Conservation (phyloP, 2,329 filamentous ascomycete genomes). For the Colletotrichum sp. region DNA sequence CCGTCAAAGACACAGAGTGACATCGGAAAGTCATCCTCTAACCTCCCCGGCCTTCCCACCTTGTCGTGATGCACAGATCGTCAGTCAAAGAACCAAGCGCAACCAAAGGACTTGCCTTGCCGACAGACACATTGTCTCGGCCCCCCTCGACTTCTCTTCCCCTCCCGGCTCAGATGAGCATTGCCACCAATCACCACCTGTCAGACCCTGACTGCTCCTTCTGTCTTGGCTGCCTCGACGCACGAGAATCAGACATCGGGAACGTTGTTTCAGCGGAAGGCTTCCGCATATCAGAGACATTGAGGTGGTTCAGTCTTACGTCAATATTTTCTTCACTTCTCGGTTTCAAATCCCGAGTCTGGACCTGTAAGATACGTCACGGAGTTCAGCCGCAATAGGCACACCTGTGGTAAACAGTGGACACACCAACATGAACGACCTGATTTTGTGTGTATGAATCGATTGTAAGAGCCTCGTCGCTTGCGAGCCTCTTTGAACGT, state of each 20-base stretch:
- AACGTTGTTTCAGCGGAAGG: neutral
- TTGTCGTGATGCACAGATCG: neutral
- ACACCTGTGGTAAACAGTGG: neutral
- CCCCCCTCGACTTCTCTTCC: neutral
- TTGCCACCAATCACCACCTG: neutral
- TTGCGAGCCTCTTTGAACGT: neutral
- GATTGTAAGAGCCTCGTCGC: neutral
- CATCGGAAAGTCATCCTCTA: neutral
- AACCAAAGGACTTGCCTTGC: neutral
- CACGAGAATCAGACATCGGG: neutral
- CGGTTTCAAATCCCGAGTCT: neutral
- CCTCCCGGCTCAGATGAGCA: neutral
- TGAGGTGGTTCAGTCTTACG: neutral
- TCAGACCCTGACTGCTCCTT: neutral
- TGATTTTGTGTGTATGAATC: neutral
- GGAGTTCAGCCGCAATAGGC: neutral
- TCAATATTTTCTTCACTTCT: neutral
- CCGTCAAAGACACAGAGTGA: neutral
- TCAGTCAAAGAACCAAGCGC: neutral
- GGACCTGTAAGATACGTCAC: neutral
- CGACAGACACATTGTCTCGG: neutral
- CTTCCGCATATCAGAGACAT: neutral
- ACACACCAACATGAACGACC: neutral
- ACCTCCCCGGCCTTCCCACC: neutral
- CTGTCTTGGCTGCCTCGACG: neutral